phyloP scores from a whole-genome alignment of 495 filamentous ascomycete genomes.

The Talaromyces nanjingensis region DNA sequence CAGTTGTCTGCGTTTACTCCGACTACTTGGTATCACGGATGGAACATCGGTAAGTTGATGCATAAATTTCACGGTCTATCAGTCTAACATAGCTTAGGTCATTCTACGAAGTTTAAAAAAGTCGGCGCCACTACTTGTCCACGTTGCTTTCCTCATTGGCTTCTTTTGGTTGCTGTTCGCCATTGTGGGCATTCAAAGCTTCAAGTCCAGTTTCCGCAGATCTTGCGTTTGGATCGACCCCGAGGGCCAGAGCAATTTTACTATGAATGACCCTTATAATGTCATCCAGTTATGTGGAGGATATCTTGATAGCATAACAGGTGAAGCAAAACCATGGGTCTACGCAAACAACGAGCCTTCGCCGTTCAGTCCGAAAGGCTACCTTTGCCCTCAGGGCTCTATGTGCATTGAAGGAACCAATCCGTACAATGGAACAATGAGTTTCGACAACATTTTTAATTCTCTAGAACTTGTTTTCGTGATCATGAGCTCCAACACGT shows the following conservation, averaged over 20 bases:
- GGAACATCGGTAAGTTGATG: slow-evolving; percentile 65
- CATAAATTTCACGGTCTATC: not conserved
- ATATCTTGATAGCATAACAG: slow-evolving; percentile 54
- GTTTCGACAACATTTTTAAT: slow-evolving; percentile 90
- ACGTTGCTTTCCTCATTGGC: slow-evolving; percentile 90
- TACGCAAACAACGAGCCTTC: slow-evolving; percentile 32
- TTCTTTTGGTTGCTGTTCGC: slow-evolving; percentile 99
- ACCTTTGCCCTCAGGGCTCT: slow-evolving; percentile 76
- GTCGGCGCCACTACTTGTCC: slow-evolving; percentile 85
- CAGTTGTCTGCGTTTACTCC: slow-evolving; percentile 84
- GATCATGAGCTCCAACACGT: slow-evolving; percentile 96
- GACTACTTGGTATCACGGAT: slow-evolving; percentile 81
- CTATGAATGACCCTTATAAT: slow-evolving; percentile 41
- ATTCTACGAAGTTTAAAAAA: slow-evolving; percentile 94
- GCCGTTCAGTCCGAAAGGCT: slow-evolving; percentile 67
- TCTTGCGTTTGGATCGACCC: slow-evolving; percentile 81
- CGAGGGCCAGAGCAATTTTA: slow-evolving; percentile 29
- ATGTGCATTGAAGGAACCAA: slow-evolving; percentile 71
- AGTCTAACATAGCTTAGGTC: slow-evolving; percentile 44
- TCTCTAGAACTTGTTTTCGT: slow-evolving; percentile 96
- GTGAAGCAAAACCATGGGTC: slow-evolving; percentile 59
- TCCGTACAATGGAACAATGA: slow-evolving; percentile 80
- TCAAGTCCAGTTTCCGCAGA: slow-evolving; percentile 87
- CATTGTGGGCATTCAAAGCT: slow-evolving; percentile 92
- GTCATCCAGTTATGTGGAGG: slow-evolving; percentile 80